These are phyloP conservation scores for Tulasnella calospora DNA, from an alignment of 768 basidiomycete species.

Conservation along the genomic window DNA sequence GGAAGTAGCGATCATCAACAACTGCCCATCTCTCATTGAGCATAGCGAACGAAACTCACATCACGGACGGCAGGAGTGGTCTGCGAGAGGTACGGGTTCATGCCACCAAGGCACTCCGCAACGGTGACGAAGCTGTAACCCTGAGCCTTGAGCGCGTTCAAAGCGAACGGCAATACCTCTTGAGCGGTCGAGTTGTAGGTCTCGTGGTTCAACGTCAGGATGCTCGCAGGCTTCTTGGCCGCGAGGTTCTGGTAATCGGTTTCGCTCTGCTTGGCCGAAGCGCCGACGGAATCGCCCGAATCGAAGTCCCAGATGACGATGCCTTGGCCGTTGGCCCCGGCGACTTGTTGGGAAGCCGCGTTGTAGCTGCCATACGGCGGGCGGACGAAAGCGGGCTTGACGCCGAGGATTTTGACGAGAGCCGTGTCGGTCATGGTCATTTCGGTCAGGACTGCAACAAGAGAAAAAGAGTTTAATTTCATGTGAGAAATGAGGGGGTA, in stretches of 20 bases:
- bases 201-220: slow-evolving; percentile 32
- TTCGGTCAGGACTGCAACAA: background rate
- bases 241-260: background rate
- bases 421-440: background rate
- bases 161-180: background rate
- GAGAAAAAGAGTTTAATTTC: background rate
- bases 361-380: slow-evolving; percentile 14
- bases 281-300: slow-evolving; percentile 19
- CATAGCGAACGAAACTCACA: background rate
- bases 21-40: background rate
- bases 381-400: slow-evolving; percentile 8
- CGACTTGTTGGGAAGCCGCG: background rate
- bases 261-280: slow-evolving; percentile 20
- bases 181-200: slow-evolving; percentile 31
- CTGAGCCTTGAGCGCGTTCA: background rate
- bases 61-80: slow-evolving; percentile 8
- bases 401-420: slow-evolving; percentile 2
- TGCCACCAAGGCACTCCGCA: slow-evolving; percentile 32
- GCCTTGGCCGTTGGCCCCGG: background rate
- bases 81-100: slow-evolving; percentile 14
- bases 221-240: slow-evolving; percentile 8
- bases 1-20: background rate
- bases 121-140: slow-evolving; percentile 31
- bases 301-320: slow-evolving; percentile 28
- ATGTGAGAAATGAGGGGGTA: background rate